Base-by-base conservation (phyloP, 306 rosid species). In the Castanea mollissima region DNA sequence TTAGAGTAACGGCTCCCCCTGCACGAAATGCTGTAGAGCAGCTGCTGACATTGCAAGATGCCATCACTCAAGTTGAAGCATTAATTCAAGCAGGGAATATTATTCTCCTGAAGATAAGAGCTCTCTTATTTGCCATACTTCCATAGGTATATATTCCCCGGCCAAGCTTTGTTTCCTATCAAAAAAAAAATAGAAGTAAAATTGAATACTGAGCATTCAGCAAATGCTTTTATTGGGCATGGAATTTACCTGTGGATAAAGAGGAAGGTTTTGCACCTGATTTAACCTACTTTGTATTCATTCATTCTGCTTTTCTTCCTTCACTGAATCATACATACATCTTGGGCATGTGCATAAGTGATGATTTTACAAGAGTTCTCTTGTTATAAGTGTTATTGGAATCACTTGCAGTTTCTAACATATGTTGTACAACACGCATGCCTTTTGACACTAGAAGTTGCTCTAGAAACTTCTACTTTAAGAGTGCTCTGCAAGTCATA, bases 11-110 rank as follows among this genome's bases (percentile, higher is more conserved):
- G 19, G 46, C 91, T 77, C 97, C 99, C 14, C 91, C 90, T 38
- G 87, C 84, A 83, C 88, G 88, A 81, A 92, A 91, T 87, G 85
- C 97, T 29, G 97, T 94, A 56, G 99, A 94, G 86, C 97, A 92
- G 87, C 85, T 94, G 35, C 83, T 94, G 79, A 86, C 92, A 25
- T 79, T 94, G 81, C 99, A 94, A 83, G 97, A 94, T 79, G 92
- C 88, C 81, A 91, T 94, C 81, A 70, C 91, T 57, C 97, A 90
- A 83, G 84, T 88, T 29, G 99, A 94, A 78, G 81, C 97, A 19
- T 55, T 85, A 31, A 87, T 92, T 84, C 97, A 93, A 87, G 90
- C 89, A 58, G 97, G 89, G 72, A 94, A 92, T 91, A 90, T 94
- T 79, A 41, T 76, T 83, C 97, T 94, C 82, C 89, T 94, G 74